Conservation (phyloP, 257 asterid species). For the Solanum rostratum region DNA sequence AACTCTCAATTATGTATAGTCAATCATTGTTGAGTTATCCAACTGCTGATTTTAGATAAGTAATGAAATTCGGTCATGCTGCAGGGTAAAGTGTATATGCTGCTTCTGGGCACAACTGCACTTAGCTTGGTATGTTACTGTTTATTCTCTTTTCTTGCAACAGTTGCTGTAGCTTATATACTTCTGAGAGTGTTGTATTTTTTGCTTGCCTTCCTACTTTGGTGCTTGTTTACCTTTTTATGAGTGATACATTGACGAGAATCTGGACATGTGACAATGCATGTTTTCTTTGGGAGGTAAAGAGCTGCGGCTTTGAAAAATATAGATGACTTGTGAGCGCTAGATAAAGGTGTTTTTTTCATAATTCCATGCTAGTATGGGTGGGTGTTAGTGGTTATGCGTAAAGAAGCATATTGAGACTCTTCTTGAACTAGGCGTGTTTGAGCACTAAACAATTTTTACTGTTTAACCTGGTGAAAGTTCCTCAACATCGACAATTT, state of each 20-base stretch:
- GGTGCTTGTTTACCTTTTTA: neutral
- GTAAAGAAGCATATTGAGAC: neutral
- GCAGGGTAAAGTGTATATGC: slow-evolving; percentile 71
- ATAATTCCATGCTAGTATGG: neutral
- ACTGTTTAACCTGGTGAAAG: neutral
- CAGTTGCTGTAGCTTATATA: neutral
- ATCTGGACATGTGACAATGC: neutral
- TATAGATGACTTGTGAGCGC: neutral
- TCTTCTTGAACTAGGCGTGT: neutral
- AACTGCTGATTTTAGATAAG: neutral
- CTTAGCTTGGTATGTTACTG: slow-evolving; percentile 57
- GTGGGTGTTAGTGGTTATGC: neutral
- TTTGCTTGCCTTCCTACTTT: neutral
- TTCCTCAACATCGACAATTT: neutral
- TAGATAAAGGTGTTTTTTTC: neutral
- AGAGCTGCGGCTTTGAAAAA: neutral
- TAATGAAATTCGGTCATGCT: neutral
- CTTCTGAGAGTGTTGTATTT: neutral
- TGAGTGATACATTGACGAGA: neutral
- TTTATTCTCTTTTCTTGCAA: neutral
- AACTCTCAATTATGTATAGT: neutral
- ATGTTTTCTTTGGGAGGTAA: neutral
- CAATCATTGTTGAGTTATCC: neutral
- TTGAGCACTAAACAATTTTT: neutral
- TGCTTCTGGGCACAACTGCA: slow-evolving; percentile 81